These are phyloP conservation scores for Dimargaris verticillata DNA, from an alignment of 192 early-diverging fungal genomes.

Conservation along the genomic window DNA sequence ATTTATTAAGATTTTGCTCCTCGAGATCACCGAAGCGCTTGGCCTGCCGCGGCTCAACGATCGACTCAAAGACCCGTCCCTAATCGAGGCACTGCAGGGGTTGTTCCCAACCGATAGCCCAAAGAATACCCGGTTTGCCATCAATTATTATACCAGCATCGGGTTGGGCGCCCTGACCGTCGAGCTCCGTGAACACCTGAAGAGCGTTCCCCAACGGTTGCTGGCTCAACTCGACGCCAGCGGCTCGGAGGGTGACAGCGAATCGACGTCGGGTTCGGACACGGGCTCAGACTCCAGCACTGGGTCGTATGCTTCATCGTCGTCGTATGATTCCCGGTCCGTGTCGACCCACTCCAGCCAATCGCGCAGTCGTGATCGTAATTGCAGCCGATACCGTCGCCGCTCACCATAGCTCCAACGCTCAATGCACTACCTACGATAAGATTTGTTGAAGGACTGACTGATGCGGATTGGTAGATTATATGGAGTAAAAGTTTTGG, in stretches of 20 bases:
- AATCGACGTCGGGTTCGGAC: constrained; percentile 13
- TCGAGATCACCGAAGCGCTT: constrained; percentile 68
- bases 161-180: constrained; percentile 83
- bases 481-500: no score
- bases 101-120: constrained; percentile 85
- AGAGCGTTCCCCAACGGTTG: constrained; percentile 27
- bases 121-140: constrained; percentile 79
- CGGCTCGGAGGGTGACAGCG: constrained; percentile 10
- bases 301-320: no score
- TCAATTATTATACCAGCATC: constrained; percentile 95
- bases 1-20: constrained; percentile 88
- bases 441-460: no score
- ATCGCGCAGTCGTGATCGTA: no score
- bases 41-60: constrained; percentile 65
- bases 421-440: no score
- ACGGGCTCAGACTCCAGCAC: constrained; percentile 13
- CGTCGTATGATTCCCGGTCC: no score
- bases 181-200: constrained; percentile 76
- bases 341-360: no score
- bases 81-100: constrained; percentile 61
- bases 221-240: constrained; percentile 12
- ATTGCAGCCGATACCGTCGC: no score
- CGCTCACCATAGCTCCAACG: no score
- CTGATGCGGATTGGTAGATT: no score
- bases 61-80: constrained; percentile 45